A percentile compares a stretch with the other conserved stretches of the same genome.
phyloP scores from a whole-genome alignment of 805 yeast species.

The Candida stauntonica region DNA sequence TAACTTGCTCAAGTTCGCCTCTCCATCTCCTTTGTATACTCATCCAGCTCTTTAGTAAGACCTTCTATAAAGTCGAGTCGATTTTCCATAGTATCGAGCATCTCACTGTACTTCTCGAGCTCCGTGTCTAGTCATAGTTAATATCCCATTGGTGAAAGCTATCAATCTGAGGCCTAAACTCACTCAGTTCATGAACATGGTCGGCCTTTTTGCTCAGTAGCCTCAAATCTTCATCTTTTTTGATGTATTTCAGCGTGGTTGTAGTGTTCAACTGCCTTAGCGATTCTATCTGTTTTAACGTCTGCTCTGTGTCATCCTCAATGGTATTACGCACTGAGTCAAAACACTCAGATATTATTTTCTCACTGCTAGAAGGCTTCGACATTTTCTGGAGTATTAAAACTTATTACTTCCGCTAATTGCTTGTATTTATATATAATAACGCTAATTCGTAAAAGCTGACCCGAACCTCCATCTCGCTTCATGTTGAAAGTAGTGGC shows the following conservation, averaged over 20 bases:
- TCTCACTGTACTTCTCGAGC: conserved; percentile 15
- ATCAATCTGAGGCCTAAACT: conserved; percentile 11
- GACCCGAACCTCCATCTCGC: no score
- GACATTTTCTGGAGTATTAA: conserved; percentile 9
- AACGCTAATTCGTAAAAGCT: no score
- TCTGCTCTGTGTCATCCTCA: conserved; percentile 36
- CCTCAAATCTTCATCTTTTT: conserved; percentile 39
- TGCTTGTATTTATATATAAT: no score
- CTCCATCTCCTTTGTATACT: conserved; percentile 10
- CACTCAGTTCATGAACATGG: conserved; percentile 18
- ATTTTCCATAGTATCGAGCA: conserved; percentile 13
- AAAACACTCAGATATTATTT: conserved; percentile 24
- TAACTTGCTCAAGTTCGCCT: not conserved
- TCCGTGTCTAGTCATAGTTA: conserved; percentile 26
- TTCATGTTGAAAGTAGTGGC: no score
- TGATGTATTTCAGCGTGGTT: conserved; percentile 47
- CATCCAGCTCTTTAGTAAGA: conserved; percentile 19
- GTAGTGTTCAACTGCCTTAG: conserved; percentile 55
- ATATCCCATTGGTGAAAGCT: not conserved
- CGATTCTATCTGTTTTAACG: conserved; percentile 40
- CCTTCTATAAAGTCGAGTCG: conserved; percentile 17
- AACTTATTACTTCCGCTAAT: not conserved
- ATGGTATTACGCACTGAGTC: conserved; percentile 32
- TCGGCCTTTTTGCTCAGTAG: conserved; percentile 22
- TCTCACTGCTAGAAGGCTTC: conserved; percentile 5